These are phyloP conservation scores for Kodamaea sp. DNA, from an alignment of 1,139 yeast genomes.

Conservation along the genomic window DNA sequence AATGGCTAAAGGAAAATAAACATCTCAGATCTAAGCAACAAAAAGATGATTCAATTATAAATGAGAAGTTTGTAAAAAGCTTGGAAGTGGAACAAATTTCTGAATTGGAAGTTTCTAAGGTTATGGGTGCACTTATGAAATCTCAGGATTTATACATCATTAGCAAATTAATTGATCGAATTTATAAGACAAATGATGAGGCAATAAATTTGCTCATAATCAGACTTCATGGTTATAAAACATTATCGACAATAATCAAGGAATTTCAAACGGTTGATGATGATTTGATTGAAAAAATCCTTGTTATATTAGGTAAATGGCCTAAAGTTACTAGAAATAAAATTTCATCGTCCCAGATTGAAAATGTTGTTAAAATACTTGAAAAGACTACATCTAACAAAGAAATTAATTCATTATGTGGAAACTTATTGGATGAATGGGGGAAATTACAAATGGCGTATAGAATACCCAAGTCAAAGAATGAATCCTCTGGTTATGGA, in stretches of 20 bases:
- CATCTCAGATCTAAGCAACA: slow-evolving; percentile 44
- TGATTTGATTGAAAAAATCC: slow-evolving; percentile 41
- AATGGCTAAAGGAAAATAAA: slow-evolving; percentile 62
- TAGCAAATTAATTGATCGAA: slow-evolving; percentile 62
- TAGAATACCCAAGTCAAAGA: slow-evolving; percentile 61
- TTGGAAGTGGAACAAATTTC: slow-evolving; percentile 52
- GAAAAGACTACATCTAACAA: slow-evolving; percentile 27
- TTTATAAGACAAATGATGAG: slow-evolving; percentile 53
- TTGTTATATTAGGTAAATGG: slow-evolving; percentile 64
- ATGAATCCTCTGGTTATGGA: slow-evolving; percentile 27
- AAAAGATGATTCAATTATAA: slow-evolving; percentile 57
- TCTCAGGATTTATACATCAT: slow-evolving; percentile 68
- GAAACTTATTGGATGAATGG: slow-evolving; percentile 63
- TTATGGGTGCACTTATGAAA: slow-evolving; percentile 80
- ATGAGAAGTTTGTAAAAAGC: slow-evolving; percentile 60
- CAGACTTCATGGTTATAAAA: slow-evolving; percentile 83
- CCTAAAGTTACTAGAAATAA: slow-evolving; percentile 81
- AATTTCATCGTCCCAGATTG: slow-evolving; percentile 76
- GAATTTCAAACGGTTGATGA: slow-evolving; percentile 30
- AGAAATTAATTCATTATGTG: slow-evolving; percentile 36
- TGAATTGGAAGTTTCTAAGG: slow-evolving; percentile 65
- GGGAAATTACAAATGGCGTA: slow-evolving; percentile 72
- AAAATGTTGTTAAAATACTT: slow-evolving; percentile 53
- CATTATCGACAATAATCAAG: slow-evolving; percentile 58
- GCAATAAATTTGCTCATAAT: slow-evolving; percentile 59